phyloP scores from a whole-genome alignment of 1,284 basidiomycete species.

The Macrocystidia cucumis region DNA sequence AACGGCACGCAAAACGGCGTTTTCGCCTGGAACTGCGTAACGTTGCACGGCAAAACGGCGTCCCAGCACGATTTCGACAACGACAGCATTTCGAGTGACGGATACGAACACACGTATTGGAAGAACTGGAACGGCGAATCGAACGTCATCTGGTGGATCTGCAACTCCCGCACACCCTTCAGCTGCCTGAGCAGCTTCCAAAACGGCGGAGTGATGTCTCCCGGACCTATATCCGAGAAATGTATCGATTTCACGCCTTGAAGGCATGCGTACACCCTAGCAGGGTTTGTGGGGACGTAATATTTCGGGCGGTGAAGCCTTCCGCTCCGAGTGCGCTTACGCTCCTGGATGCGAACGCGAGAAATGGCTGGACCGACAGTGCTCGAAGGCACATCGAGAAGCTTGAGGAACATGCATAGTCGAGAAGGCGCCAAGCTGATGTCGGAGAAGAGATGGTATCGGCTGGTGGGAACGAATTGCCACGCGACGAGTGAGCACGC shows the following conservation, averaged over 20 bases:
- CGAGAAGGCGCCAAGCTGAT: conserved; percentile 14
- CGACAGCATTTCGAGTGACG: conserved; percentile 15
- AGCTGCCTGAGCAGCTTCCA: conserved; percentile 17
- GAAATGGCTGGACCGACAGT: conserved; percentile 15
- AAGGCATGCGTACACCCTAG: conserved; percentile 13
- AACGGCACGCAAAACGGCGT: conserved; percentile 12
- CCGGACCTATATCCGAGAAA: conserved; percentile 17
- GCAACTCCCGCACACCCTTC: conserved; percentile 16
- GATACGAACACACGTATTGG: conserved; percentile 17
- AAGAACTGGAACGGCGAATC: conserved; percentile 17
- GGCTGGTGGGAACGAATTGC: conserved; percentile 13
- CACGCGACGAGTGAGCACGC: conserved; percentile 19
- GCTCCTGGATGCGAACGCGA: conserved; percentile 11
- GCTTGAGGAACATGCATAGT: conserved; percentile 15
- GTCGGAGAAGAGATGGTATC: conserved; percentile 18
- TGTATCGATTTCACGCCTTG: conserved; percentile 15
- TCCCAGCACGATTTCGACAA: conserved; percentile 14
- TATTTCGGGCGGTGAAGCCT: conserved; percentile 1
- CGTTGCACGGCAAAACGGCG: conserved; percentile 5
- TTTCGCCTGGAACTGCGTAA: conserved; percentile 11
- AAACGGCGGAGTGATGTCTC: conserved; percentile 17
- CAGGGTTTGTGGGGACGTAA: conserved; percentile 11
- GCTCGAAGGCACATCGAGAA: conserved; percentile 17
- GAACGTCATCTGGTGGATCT: conserved; percentile 16
- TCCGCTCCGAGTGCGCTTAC: neutral